Percentiles rank a stretch among this genome's conserved stretches.
Evolutionary conservation across 805 yeast genomes (phyloP).

Genomic region (Metschnikowia sp.): DNA sequence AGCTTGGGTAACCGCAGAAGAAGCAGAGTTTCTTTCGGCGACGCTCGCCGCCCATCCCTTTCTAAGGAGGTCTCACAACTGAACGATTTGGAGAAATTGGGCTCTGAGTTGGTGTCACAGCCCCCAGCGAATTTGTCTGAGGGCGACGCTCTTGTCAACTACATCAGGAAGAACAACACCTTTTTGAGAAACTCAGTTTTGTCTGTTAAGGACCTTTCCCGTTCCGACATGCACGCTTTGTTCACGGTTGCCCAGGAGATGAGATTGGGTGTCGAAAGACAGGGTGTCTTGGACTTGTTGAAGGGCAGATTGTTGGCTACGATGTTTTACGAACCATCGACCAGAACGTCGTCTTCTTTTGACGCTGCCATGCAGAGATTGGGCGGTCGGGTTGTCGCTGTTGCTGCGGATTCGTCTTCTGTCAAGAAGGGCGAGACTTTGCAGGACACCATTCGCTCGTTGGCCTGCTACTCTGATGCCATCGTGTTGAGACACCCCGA

Average conservation of each 20-base stretch:
- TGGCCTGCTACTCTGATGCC: conserved; percentile 95
- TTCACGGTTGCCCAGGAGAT: conserved; percentile 98
- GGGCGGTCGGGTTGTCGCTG: conserved; percentile 94
- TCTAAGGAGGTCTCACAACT: conserved; percentile 37
- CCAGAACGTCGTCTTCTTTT: conserved; percentile 94
- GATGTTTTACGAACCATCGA: conserved; percentile 96
- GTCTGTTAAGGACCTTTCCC: conserved; percentile 82
- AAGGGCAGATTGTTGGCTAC: conserved; percentile 90
- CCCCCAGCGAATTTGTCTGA: conserved; percentile 72
- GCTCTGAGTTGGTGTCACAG: conserved; percentile 68
- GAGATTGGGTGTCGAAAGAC: conserved; percentile 94
- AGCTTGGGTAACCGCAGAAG: conserved; percentile 26
- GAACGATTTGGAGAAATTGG: conserved; percentile 45
- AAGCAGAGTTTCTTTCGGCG: conserved; percentile 33
- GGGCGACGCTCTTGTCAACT: conserved; percentile 73
- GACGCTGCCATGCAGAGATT: conserved; percentile 99
- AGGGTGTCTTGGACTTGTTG: conserved; percentile 87
- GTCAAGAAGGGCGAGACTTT: conserved; percentile 97
- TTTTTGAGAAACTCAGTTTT: conserved; percentile 84
- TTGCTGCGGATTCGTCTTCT: conserved; percentile 82
- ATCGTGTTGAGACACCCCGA: conserved; percentile 95
- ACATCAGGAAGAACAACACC: conserved; percentile 80
- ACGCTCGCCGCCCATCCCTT: conserved; percentile 34
- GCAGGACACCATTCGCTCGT: conserved; percentile 92
- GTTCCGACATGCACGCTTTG: conserved; percentile 86